Evolutionary conservation across 768 basidiomycete genomes (phyloP), one percentile per base, ranked within the genome.

Genomic region (Tylopilus sp.): DNA sequence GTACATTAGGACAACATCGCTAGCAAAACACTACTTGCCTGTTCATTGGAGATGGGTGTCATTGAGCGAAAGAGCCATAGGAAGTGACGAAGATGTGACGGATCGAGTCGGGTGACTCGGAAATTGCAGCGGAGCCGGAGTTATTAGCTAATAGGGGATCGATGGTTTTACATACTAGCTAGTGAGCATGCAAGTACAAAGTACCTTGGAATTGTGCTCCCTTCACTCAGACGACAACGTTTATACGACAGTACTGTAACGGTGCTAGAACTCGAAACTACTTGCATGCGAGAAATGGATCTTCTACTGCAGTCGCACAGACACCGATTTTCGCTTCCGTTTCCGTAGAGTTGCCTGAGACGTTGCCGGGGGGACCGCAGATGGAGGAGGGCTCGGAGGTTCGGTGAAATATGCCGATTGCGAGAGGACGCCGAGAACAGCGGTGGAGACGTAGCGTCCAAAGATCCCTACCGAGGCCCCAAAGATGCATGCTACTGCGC

Each of bases 401-500:
- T 17, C 54, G 31, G 50, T 22, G 31, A 58, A 60, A 20, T 48
- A 57, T 25, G 21, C 53, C 12, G 65, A 50, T 28, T 43, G 54
- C 2, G 57, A 44, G 21, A 66, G 44, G 42, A 26, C 4, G 47
- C 28, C 30, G 1, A 64, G 33, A 10, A 64, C 48, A 3, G 44
- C 2, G n/a, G 39, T 57, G 41, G 58, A 50, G 11, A 56, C 6
- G 28, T 65, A 62, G 31, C 52, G 57, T 1, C 72, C 82, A 12
- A 68, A 53, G 1, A 74, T 43, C 3, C 82, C 82, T 1, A 83
- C 40, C 18, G 74, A 17, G 10, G 65, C 67, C 6, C 82, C 82
- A 9, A 71, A 70, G 44, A 84, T 76, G 54, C 78, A 81, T 1
- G 82, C 81, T 1, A 79, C 74, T 2, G 79, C 79, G 35, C 71